Evolutionary conservation across 148 eudicot genomes (phyloP).

Genomic region (Rhododendron ovatum): DNA sequence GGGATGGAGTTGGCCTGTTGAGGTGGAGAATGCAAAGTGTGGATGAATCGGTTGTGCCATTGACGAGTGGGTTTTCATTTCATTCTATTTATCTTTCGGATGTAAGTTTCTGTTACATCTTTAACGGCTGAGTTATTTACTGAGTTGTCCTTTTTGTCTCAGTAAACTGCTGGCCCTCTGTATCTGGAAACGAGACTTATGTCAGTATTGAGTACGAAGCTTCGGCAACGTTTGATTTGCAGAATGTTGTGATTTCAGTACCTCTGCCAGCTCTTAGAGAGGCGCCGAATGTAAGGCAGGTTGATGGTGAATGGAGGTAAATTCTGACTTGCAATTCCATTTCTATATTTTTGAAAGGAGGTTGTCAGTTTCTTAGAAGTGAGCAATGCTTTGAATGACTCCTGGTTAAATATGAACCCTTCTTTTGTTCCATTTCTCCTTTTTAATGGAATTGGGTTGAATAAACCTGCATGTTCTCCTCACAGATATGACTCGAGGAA

Average conservation of each 20-base stretch:
- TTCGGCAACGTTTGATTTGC: conserved; percentile 73
- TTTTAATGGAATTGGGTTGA: neutral
- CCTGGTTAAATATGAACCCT: neutral
- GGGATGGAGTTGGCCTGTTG: conserved; percentile 87
- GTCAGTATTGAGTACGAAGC: conserved; percentile 97
- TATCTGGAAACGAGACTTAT: conserved; percentile 90
- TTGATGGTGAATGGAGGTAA: conserved; percentile 99
- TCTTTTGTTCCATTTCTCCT: neutral
- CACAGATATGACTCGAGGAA: conserved; percentile 86
- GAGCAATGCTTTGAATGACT: neutral
- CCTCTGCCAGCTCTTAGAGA: conserved; percentile 99
- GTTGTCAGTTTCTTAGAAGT: neutral
- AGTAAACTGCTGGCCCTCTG: conserved; percentile 99
- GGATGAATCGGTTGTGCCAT: conserved; percentile 86
- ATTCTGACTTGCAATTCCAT: neutral
- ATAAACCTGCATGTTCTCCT: conserved; percentile 6
- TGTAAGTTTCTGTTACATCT: neutral
- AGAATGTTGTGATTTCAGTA: conserved; percentile 89
- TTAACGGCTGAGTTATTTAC: neutral
- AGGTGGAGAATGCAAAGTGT: conserved; percentile 96
- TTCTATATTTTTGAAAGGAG: neutral
- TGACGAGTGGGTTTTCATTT: conserved; percentile 61
- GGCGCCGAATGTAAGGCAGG: conserved; percentile 78
- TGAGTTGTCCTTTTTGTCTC: conserved; percentile 21
- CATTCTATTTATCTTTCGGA: neutral